Evolutionary conservation across 768 basidiomycete genomes (phyloP).

Genomic region (Cubamyces sp.): DNA sequence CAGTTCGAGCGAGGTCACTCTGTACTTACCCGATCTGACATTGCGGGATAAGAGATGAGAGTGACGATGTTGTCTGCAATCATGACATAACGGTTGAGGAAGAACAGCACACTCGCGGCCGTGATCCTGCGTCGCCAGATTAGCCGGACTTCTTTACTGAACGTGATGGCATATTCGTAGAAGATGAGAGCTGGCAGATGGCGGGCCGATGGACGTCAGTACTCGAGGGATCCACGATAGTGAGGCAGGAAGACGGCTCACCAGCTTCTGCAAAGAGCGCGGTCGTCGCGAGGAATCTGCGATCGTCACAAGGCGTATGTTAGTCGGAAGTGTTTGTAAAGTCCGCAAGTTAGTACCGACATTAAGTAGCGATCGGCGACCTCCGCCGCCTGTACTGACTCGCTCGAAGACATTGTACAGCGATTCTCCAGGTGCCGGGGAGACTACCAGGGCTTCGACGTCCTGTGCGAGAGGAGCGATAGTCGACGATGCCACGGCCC

Average conservation of each 20-base stretch:
- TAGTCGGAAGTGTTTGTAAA: background rate
- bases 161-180: conserved; percentile 22
- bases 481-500: no score
- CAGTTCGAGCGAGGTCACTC: background rate
- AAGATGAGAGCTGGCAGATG: conserved; percentile 6
- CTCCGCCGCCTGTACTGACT: no score
- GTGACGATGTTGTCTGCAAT: background rate
- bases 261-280: background rate
- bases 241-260: background rate
- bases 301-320: background rate
- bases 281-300: background rate
- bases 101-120: conserved; percentile 18
- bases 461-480: no score
- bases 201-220: no score
- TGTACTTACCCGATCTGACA: background rate
- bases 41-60: background rate
- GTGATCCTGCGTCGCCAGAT: conserved; percentile 22
- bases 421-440: no score
- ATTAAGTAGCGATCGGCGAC: background rate
- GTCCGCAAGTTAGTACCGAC: background rate
- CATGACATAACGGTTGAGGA: conserved; percentile 20
- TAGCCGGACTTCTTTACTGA: conserved; percentile 14
- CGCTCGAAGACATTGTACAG: no score
- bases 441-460: no score
- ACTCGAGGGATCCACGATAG: background rate